Percentiles rank a stretch among this genome's conserved stretches.
Evolutionary conservation across 768 basidiomycete genomes (phyloP).

Genomic region (Cubamyces lactineus): DNA sequence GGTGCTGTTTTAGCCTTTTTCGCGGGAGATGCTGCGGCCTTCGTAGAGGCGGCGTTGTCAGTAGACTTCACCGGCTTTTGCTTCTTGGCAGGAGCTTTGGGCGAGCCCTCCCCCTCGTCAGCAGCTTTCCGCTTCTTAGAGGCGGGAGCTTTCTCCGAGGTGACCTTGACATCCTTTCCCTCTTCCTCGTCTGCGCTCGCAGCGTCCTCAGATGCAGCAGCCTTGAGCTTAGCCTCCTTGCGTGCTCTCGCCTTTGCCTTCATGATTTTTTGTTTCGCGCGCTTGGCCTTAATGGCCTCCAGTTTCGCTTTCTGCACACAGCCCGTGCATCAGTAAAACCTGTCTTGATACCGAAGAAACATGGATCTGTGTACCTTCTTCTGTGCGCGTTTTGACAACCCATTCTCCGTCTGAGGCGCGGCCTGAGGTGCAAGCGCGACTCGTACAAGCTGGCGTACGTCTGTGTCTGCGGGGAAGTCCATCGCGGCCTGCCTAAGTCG

Average conservation of each 20-base stretch:
- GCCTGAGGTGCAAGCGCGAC: conserved; percentile 18
- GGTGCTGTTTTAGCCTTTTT: conserved; percentile 1
- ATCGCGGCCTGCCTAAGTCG: conserved; percentile 50
- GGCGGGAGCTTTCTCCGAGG: conserved; percentile 1
- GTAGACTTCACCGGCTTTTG: conserved; percentile 10
- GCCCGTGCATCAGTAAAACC: background rate
- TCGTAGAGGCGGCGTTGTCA: background rate
- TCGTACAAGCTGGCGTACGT: conserved; percentile 50
- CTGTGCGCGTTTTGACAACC: conserved; percentile 60
- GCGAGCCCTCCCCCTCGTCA: background rate
- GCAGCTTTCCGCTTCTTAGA: conserved; percentile 31
- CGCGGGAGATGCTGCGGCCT: background rate
- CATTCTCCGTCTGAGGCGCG: conserved; percentile 7
- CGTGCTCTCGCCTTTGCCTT: conserved; percentile 43
- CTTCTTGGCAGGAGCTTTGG: background rate
- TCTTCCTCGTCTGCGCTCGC: background rate
- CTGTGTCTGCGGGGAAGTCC: conserved; percentile 44
- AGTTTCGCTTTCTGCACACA: conserved; percentile 50
- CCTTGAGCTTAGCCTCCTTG: conserved; percentile 27
- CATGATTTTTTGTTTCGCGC: conserved; percentile 50
- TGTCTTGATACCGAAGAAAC: background rate
- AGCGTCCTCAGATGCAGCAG: conserved; percentile 2
- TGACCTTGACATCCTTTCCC: too few relatives aligned
- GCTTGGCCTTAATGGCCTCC: conserved; percentile 48
- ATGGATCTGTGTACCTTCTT: conserved; percentile 55